These are phyloP conservation scores for Tolypocladium guangdongense DNA, from an alignment of 2,329 filamentous ascomycete species.

Conservation along the genomic window DNA sequence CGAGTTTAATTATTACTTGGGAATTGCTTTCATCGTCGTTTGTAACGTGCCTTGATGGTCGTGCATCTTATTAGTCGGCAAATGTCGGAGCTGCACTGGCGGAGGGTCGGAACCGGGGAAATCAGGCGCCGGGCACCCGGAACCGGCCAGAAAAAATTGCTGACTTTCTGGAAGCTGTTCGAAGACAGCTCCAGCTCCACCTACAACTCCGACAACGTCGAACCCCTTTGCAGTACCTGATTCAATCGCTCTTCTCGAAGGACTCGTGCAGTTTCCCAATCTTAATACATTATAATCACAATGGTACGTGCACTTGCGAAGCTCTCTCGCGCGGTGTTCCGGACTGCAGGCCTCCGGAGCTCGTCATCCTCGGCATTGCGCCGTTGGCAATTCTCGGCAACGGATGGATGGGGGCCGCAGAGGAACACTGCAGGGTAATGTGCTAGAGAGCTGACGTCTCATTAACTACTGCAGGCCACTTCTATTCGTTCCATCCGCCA, in stretches of 20 bases:
- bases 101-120: constrained; percentile 22
- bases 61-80: not conserved
- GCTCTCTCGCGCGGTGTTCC: not conserved
- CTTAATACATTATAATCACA: constrained; percentile 11
- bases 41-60: not conserved
- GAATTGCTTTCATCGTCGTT: not conserved
- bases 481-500: constrained; percentile 91
- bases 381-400: too few relatives aligned
- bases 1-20: not conserved
- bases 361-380: not conserved
- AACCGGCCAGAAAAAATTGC: constrained; percentile 23
- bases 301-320: constrained; percentile 14
- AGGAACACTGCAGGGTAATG: not conserved
- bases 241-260: not conserved
- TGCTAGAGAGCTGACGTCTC: not conserved
- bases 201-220: not conserved
- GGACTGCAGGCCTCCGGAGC: not conserved
- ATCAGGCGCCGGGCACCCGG: constrained; percentile 14
- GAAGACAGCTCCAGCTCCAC: constrained; percentile 26
- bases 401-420: not conserved
- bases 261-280: not conserved
- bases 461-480: constrained; percentile 37
- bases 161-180: constrained; percentile 29
- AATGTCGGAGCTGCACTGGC: not conserved
- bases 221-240: not conserved